phyloP scores from a whole-genome alignment of 768 basidiomycete species.

The Coprinopsis strossmayeri region DNA sequence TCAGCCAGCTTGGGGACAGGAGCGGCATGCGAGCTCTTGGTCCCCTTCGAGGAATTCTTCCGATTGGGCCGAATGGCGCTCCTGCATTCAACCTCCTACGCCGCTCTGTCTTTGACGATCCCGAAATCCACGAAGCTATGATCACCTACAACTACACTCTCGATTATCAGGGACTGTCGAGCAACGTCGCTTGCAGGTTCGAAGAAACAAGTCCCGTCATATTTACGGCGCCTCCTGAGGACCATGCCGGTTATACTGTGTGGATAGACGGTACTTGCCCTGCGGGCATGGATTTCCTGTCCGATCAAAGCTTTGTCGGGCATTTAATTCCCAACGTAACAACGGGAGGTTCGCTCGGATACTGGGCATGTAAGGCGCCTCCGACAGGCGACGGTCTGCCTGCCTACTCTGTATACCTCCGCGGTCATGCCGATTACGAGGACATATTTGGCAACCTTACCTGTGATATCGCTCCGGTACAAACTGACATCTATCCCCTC shows the following conservation, averaged over 20 bases:
- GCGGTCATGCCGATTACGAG: constrained; percentile 7
- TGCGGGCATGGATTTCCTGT: background rate
- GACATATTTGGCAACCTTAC: constrained; percentile 14
- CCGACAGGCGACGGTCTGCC: background rate
- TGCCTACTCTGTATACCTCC: constrained; percentile 13
- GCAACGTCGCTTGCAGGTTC: constrained; percentile 15
- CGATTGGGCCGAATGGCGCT: constrained; percentile 19
- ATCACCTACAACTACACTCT: constrained; percentile 18
- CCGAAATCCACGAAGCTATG: background rate
- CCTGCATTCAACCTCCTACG: constrained; percentile 12
- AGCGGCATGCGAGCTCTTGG: constrained; percentile 19
- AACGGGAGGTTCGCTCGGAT: constrained; percentile 8
- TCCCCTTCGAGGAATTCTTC: constrained; percentile 17
- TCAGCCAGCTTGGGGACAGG: constrained; percentile 15
- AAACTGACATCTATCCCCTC: constrained; percentile 14
- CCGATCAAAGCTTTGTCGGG: background rate
- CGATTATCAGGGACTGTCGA: constrained; percentile 17
- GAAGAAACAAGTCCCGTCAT: constrained; percentile 9
- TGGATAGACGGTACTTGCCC: constrained; percentile 1
- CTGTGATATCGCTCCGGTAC: constrained; percentile 14
- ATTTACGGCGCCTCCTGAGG: background rate
- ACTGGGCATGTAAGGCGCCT: constrained; percentile 14
- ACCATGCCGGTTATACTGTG: background rate
- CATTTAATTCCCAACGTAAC: background rate
- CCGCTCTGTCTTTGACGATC: constrained; percentile 9